Evolutionary conservation across 768 basidiomycete species (phyloP).

Genomic region (Terana coerulea): DNA sequence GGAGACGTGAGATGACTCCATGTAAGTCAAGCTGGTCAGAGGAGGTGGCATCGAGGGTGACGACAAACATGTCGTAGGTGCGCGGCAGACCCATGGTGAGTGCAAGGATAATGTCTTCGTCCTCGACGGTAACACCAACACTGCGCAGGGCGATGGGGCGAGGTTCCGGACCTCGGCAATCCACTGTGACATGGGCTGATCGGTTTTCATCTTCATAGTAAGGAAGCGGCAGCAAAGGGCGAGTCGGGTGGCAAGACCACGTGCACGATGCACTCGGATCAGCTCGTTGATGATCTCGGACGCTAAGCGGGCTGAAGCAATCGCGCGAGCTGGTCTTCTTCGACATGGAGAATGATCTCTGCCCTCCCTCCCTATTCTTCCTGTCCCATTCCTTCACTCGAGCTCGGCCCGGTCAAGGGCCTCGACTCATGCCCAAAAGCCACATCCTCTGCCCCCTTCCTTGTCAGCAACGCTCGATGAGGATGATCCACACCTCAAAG

Average conservation of each 20-base stretch:
- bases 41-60: conserved; percentile 24
- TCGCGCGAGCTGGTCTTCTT: conserved; percentile 23
- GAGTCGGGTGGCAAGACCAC: conserved; percentile 25
- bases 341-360: conserved; percentile 22
- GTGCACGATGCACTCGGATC: conserved; percentile 22
- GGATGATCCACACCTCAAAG: conserved; percentile 18
- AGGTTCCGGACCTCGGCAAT: conserved; percentile 20
- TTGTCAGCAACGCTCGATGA: conserved; percentile 14
- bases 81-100: conserved; percentile 23
- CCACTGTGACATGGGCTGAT: conserved; percentile 23
- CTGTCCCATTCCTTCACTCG: conserved; percentile 2
- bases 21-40: background rate
- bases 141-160: conserved; percentile 16
- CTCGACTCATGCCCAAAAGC: conserved; percentile 1
- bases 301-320: conserved; percentile 15
- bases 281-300: conserved; percentile 23
- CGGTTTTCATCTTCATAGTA: conserved; percentile 15
- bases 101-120: conserved; percentile 27
- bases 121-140: conserved; percentile 17
- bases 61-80: conserved; percentile 26
- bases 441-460: conserved; percentile 17
- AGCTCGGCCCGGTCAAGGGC: conserved; percentile 1
- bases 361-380: conserved; percentile 18
- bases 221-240: conserved; percentile 20
- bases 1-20: background rate